A percentile compares a stretch with the other conserved stretches of the same genome.
Evolutionary conservation across 495 filamentous ascomycete species (phyloP).

Genomic region (Neohortaea acidophila): DNA sequence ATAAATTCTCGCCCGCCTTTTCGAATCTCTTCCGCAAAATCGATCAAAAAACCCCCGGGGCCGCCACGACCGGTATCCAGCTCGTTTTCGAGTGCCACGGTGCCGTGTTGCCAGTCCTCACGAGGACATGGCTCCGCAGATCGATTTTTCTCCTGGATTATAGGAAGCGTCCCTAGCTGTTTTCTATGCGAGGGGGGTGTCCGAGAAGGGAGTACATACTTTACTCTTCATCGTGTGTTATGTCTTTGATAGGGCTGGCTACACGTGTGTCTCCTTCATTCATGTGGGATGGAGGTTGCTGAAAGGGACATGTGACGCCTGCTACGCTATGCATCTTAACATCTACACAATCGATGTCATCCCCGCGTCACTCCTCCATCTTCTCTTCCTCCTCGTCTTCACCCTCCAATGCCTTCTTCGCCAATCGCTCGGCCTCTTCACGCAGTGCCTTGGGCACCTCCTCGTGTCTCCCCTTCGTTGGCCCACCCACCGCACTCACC

Average conservation of each 20-base stretch:
- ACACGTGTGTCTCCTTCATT: too few relatives aligned
- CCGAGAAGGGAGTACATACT: slow-evolving; percentile 19
- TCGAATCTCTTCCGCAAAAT: not conserved
- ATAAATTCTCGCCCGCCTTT: slow-evolving; percentile 1
- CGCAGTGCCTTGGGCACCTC: slow-evolving; percentile 78
- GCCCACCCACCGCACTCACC: slow-evolving; percentile 67
- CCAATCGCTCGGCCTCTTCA: slow-evolving; percentile 68
- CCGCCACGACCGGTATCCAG: slow-evolving; percentile 15
- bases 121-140: slow-evolving; percentile 11
- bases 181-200: slow-evolving; percentile 13
- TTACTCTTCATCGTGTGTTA: too few relatives aligned
- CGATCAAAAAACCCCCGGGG: slow-evolving; percentile 13
- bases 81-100: slow-evolving; percentile 2
- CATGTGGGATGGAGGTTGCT: too few relatives aligned
- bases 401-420: slow-evolving; percentile 30
- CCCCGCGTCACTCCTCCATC: slow-evolving; percentile 24
- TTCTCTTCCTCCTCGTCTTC: slow-evolving; percentile 31
- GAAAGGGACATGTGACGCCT: too few relatives aligned
- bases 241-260: too few relatives aligned
- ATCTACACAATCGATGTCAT: not conserved
- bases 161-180: slow-evolving; percentile 16
- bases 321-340: slow-evolving; percentile 1
- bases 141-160: slow-evolving; percentile 12
- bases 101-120: slow-evolving; percentile 13
- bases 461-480: slow-evolving; percentile 80